A percentile compares a stretch with the other conserved stretches of the same genome.
Evolutionary conservation across 176 grass and related monocot genomes (phyloP).

Genomic region (Ensete ventricosum): DNA sequence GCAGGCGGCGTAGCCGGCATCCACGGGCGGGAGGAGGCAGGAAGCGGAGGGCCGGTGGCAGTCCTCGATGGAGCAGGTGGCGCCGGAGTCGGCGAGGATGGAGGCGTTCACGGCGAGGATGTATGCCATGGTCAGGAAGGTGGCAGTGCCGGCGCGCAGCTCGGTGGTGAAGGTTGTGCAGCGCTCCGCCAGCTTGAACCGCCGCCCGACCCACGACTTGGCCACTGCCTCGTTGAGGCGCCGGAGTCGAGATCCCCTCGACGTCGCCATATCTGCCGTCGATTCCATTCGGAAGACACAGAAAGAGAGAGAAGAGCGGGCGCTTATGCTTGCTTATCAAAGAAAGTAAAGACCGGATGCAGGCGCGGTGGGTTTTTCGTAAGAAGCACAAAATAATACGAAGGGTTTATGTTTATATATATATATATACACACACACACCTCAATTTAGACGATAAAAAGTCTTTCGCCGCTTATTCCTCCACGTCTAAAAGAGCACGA

Average conservation of each 20-base stretch:
- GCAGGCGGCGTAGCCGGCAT: slow-evolving; percentile 1
- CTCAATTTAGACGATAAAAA: no score
- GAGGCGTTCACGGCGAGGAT: slow-evolving; percentile 1
- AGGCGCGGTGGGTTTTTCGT: no score
- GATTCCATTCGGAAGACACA: neutral
- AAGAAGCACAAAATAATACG: no score
- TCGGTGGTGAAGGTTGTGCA: neutral
- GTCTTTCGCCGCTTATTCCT: no score
- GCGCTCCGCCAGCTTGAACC: neutral
- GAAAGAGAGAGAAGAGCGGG: neutral
- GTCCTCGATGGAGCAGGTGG: neutral
- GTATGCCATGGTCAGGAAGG: neutral
- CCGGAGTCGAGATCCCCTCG: neutral
- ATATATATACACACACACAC: no score
- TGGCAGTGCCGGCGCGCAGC: neutral
- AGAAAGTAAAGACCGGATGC: no score
- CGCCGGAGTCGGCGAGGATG: slow-evolving; percentile 9
- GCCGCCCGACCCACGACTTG: neutral
- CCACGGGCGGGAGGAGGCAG: slow-evolving; percentile 1
- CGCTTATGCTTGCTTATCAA: no score
- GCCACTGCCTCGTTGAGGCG: neutral
- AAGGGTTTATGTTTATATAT: no score
- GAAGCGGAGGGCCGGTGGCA: neutral
- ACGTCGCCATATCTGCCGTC: neutral
- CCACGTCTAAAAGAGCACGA: no score